Base-by-base conservation (phyloP, 2,329 filamentous ascomycete genomes). In the Chaetomium strumarium region DNA sequence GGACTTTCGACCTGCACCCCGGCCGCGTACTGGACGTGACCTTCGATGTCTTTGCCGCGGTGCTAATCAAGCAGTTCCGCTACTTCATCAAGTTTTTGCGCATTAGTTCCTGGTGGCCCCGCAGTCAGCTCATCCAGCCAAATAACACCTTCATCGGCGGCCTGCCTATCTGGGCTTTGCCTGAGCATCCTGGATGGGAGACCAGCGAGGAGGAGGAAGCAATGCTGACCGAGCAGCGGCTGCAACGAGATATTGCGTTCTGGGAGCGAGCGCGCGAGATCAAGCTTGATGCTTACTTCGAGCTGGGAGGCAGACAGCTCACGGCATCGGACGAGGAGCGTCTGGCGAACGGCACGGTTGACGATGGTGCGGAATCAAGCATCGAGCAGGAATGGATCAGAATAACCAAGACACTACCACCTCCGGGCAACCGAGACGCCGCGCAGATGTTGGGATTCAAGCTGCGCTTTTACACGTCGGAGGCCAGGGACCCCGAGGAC, bases 361-460 rank as follows among this genome's bases (percentile, higher is more conserved):
- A 74, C 12, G 64, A 69, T 33, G 75, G 80, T 37, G 73, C 77
- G 46, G 73, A 75, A 30, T 75, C 78, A 47, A 76, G 77, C 42
- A 74, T 81, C 24, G 81, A 83, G 52, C 75, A 77, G 7, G 77
- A 85, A 60, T 96, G 91, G 89, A 88, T 95, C 61, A 78, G 82
- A 57, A 75, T 81, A 54, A 96, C 92, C 2, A 85, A 84, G 51
- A 95, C 88, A 0, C 72, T 93, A 3, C 91, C 91, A 5, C 90
- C 91, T 1, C 77, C 80, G 30, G 93, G 95, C 30, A 99, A 96
- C 66, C 83, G 86, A 40, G 89, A 95, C 54, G 93, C 93, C 1
- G 95, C 95, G 30, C 93, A 97, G 67, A 79, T 99, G 3, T 83
- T 99, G 13, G 93, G 93, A 4, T 99, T 99, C 77, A 99, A 99